Percentiles rank a stretch among this genome's conserved stretches.
Evolutionary conservation across 2,329 filamentous ascomycete genomes (phyloP).

Genomic region (Fusarium devonianum): DNA sequence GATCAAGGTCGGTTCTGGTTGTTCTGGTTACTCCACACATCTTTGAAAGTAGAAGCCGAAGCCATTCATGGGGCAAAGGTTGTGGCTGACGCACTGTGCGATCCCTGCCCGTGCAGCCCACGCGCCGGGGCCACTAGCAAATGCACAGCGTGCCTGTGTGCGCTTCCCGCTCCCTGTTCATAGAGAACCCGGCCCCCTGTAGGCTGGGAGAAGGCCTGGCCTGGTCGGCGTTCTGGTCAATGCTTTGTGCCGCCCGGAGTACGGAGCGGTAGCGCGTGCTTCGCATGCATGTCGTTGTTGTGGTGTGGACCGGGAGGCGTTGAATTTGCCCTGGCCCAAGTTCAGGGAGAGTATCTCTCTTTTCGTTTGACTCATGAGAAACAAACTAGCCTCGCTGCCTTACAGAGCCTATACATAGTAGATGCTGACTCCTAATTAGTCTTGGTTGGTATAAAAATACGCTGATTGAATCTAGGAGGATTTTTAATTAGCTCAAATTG

Average conservation of each 20-base stretch:
- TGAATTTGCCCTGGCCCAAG: neutral
- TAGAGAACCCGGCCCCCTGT: slow-evolving; percentile 21
- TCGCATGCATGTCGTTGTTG: slow-evolving; percentile 9
- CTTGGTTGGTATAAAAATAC: too few species aligned
- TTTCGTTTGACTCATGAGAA: slow-evolving; percentile 1
- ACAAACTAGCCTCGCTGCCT: neutral
- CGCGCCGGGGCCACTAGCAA: slow-evolving; percentile 22
- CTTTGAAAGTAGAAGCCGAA: slow-evolving; percentile 17
- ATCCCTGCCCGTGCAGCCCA: slow-evolving; percentile 31
- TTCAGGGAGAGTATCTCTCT: neutral
- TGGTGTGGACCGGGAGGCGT: neutral
- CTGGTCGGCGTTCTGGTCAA: neutral
- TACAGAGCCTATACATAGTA: too few species aligned
- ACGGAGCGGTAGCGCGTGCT: slow-evolving; percentile 14
- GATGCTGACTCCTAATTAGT: too few species aligned
- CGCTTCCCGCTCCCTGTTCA: slow-evolving; percentile 42
- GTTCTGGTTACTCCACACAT: slow-evolving; percentile 15
- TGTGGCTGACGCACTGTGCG: slow-evolving; percentile 31
- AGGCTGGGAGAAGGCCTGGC: slow-evolving; percentile 9
- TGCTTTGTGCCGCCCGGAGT: slow-evolving; percentile 10
- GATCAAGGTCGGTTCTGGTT: too few species aligned
- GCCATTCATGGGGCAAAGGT: slow-evolving; percentile 23
- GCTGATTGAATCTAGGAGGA: too few species aligned
- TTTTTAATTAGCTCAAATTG: too few species aligned
- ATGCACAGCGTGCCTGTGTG: slow-evolving; percentile 34